phyloP scores from a whole-genome alignment of 495 filamentous ascomycete species.

The Trichoderma reesei region DNA sequence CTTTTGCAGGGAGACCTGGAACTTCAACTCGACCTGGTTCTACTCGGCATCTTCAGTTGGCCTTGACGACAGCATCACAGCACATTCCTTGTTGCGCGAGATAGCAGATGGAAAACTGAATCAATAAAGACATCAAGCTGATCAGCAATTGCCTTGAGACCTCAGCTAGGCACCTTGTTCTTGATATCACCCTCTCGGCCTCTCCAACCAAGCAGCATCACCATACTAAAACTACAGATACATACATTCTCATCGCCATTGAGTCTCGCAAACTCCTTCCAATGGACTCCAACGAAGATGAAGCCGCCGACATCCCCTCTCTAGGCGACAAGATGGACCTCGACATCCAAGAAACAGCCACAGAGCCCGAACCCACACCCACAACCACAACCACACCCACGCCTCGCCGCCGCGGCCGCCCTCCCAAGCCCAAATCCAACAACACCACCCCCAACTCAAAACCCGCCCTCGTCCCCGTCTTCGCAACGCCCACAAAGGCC shows the following conservation, averaged over 20 bases:
- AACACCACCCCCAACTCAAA: slow-evolving; percentile 5
- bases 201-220: too few relatives aligned
- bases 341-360: background rate
- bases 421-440: background rate
- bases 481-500: background rate
- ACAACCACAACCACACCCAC: slow-evolving; percentile 2
- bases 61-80: background rate
- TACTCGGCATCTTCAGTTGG: too few relatives aligned
- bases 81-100: too few relatives aligned
- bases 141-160: too few relatives aligned
- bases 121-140: too few relatives aligned
- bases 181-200: too few relatives aligned
- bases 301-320: background rate
- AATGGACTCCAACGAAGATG: background rate
- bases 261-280: too few relatives aligned
- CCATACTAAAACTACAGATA: too few relatives aligned
- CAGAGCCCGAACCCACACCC: background rate
- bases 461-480: background rate
- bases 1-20: background rate
- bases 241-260: too few relatives aligned
- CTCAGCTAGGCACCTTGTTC: too few relatives aligned
- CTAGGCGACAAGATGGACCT: background rate
- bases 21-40: too few relatives aligned
- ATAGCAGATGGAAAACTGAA: too few relatives aligned
- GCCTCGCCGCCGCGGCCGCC: slow-evolving; percentile 3